Evolutionary conservation across 371 early-diverging fungal species (phyloP), one percentile per base, ranked within the genome.

Genomic region (Mucor lusitanicus): DNA sequence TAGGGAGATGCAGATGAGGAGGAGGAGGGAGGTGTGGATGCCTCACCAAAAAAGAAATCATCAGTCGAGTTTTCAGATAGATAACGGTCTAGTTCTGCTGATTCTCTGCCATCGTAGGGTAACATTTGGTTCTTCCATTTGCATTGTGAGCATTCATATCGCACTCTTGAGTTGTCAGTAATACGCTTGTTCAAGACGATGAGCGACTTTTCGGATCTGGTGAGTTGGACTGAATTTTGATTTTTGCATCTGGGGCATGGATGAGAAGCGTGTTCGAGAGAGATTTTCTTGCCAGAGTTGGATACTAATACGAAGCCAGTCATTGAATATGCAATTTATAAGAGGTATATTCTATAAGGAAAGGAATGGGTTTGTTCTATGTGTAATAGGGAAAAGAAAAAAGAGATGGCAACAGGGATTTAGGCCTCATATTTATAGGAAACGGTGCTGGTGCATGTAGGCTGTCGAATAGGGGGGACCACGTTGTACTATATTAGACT

Each of bases 101-200:
- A 68, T 50, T 69, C 68, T 64, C 72, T 68, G 33, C 59, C 65
- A 55, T 76, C 70, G 39, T 67, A 67, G 3, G 76, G 76, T 27
- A 76, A 23, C 63, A 70, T 69, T 73, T 76, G 70, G 44, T 76
- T 76, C 61, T 74, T 79, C 79, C 79, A 79, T 59, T 67, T 70
- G 54, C 79, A 79, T 37, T 74, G 74, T 12, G 74, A 68, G 17
- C 79, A 79, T 69, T 79, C 79, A 50, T 79, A 79, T 55, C 76
- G 70, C 7, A 79, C 79, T 23, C 61, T 64, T 25, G 72, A 70
- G 21, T 74, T 76, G 27, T 76, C 76, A 5, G 70, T 64, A n/a
- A 78, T 68, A 19, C 72, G 72, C 17, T 72, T 72, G 50, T 78
- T 78, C 25, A 78, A 54, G 11, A 78, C 59, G 19, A 78, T 78